Conservation (phyloP, 2,329 filamentous ascomycete species). For the Monosporascus sp. region DNA sequence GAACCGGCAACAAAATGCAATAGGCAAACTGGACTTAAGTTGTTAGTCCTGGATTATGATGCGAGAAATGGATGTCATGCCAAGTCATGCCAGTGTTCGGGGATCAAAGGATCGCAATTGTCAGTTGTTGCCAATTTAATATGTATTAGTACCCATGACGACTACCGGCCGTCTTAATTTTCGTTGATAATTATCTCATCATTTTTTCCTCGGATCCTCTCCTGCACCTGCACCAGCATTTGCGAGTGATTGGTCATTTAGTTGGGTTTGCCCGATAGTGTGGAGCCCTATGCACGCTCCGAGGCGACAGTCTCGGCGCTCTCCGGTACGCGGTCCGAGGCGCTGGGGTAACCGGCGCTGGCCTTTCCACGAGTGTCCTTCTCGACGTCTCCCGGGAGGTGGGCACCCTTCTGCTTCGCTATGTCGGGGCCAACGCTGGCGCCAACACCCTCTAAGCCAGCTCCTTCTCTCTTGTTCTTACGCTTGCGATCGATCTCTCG, state of each 20-base stretch:
- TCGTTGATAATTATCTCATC: too few relatives aligned
- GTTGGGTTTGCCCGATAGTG: constrained; percentile 3
- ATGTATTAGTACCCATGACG: too few relatives aligned
- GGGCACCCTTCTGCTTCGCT: constrained; percentile 21
- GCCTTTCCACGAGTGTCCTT: constrained; percentile 19
- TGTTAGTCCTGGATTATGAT: too few relatives aligned
- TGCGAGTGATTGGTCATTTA: constrained; percentile 8
- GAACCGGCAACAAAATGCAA: too few relatives aligned
- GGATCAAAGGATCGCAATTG: too few relatives aligned
- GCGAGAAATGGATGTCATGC: too few relatives aligned
- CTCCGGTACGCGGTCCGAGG: constrained; percentile 18
- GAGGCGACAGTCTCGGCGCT: constrained; percentile 22
- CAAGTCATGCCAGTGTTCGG: too few relatives aligned
- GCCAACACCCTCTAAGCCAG: constrained; percentile 35
- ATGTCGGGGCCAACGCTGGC: constrained; percentile 23
- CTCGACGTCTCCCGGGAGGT: constrained; percentile 27
- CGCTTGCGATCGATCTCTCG: constrained; percentile 34
- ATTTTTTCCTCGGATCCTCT: too few relatives aligned
- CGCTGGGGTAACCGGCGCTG: constrained; percentile 16
- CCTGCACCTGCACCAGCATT: too few relatives aligned
- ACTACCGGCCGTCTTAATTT: too few relatives aligned
- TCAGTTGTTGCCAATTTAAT: too few relatives aligned
- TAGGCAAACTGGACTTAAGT: too few relatives aligned
- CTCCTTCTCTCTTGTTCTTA: constrained; percentile 30
- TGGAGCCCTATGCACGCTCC: constrained; percentile 8